These are phyloP conservation scores for Cladosporium colombiae DNA, from an alignment of 2,329 filamentous ascomycete genomes.

Conservation along the genomic window DNA sequence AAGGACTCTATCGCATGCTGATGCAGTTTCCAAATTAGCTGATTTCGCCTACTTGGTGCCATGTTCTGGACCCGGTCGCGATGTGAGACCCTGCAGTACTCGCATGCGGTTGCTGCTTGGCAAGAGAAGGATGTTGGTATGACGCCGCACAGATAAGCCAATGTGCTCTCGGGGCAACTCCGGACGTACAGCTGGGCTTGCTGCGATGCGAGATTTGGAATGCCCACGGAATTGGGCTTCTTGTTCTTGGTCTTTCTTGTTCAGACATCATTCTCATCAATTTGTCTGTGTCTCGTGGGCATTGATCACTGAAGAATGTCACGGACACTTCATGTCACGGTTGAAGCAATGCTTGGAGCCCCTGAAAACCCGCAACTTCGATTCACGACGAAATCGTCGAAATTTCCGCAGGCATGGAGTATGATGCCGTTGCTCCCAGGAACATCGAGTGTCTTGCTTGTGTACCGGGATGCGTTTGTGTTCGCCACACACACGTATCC, in stretches of 20 bases:
- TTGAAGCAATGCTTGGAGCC: background rate
- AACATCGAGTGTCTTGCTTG: background rate
- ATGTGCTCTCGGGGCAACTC: background rate
- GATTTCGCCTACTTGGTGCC: background rate
- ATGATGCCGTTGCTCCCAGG: background rate
- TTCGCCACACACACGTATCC: background rate
- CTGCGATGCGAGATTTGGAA: background rate
- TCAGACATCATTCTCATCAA: background rate
- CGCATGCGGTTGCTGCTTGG: background rate
- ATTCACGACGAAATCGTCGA: background rate
- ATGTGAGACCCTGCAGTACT: background rate
- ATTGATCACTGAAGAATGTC: background rate
- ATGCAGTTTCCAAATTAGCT: background rate
- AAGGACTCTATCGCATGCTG: background rate
- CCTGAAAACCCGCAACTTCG: background rate
- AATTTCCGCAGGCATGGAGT: background rate
- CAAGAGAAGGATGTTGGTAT: background rate
- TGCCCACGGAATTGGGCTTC: background rate
- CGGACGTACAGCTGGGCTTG: background rate
- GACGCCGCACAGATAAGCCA: background rate
- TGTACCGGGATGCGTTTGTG: background rate
- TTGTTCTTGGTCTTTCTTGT: background rate
- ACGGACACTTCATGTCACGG: background rate
- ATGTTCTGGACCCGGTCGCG: background rate
- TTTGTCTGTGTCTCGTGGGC: background rate